Evolutionary conservation across 2,329 filamentous ascomycete genomes (phyloP).

Genomic region (Epicoccum sorghinum): DNA sequence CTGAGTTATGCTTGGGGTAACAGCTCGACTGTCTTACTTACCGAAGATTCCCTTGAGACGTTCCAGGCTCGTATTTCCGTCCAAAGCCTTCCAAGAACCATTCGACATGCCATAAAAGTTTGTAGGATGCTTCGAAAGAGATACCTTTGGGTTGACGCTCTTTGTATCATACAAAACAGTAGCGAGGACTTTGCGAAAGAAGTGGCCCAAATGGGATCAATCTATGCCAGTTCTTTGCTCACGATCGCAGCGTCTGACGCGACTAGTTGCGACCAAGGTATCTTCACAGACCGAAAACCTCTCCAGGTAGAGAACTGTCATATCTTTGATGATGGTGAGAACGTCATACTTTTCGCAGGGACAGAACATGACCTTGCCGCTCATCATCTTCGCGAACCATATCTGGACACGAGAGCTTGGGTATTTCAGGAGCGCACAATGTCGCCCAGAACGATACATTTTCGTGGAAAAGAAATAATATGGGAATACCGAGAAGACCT

Average conservation of each 20-base stretch:
- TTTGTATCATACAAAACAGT: not conserved
- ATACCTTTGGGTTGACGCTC: not conserved
- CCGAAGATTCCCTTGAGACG: no score
- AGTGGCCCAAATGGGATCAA: not conserved
- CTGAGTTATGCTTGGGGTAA: no score
- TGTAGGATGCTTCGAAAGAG: no score
- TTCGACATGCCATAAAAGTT: no score
- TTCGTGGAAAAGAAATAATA: not conserved
- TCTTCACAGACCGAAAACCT: not conserved
- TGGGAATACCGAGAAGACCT: constrained; percentile 1
- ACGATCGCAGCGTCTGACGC: not conserved
- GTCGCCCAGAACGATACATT: not conserved
- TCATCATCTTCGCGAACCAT: not conserved
- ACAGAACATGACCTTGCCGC: not conserved
- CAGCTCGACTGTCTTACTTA: no score
- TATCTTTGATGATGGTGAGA: not conserved
- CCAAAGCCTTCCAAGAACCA: no score
- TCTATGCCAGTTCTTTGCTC: not conserved
- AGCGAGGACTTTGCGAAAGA: not conserved
- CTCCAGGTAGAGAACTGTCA: not conserved
- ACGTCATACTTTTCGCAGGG: not conserved
- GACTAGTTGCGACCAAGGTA: not conserved
- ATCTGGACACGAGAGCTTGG: not conserved
- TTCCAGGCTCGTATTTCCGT: no score
- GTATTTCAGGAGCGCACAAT: not conserved